phyloP scores from a whole-genome alignment of 2,329 filamentous ascomycete species.

The Pezizomycotina sp. region DNA sequence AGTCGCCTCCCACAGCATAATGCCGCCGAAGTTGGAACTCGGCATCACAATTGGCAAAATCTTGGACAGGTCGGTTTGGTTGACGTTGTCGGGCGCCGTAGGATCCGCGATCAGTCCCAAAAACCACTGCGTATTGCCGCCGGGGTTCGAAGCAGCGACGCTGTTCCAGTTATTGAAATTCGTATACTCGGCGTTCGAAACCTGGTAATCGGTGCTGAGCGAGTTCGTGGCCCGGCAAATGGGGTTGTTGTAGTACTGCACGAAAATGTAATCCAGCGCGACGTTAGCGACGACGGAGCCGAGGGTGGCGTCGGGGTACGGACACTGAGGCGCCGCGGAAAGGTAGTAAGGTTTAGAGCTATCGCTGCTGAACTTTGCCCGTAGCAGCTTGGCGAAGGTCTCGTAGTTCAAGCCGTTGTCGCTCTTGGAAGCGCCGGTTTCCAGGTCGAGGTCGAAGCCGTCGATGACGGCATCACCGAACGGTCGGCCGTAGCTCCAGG shows the following conservation, averaged over 20 bases:
- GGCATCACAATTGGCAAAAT: slow-evolving; percentile 7
- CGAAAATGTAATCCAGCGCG: slow-evolving; percentile 30
- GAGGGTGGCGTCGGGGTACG: slow-evolving; percentile 14
- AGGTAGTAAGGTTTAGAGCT: slow-evolving; percentile 27
- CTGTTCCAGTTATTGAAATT: slow-evolving; percentile 15
- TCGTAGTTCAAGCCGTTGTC: slow-evolving; percentile 5
- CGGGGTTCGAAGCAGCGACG: slow-evolving; percentile 5
- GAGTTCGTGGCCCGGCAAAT: slow-evolving; percentile 22
- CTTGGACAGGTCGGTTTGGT: slow-evolving; percentile 3
- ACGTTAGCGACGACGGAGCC: slow-evolving; percentile 1
- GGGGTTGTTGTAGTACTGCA: slow-evolving; percentile 34
- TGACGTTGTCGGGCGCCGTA: slow-evolving; percentile 7
- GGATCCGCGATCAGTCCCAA: slow-evolving; percentile 8
- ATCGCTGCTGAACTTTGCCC: slow-evolving; percentile 26
- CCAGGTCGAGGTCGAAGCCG: slow-evolving; percentile 33
- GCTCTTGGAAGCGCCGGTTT: slow-evolving; percentile 17
- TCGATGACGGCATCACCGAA: slow-evolving; percentile 37
- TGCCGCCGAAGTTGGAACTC: slow-evolving; percentile 11
- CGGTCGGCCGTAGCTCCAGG: slow-evolving; percentile 29
- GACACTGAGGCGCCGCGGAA: slow-evolving; percentile 25
- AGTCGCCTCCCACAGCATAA: slow-evolving; percentile 17
- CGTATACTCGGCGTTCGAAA: background rate
- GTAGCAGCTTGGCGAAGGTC: slow-evolving; percentile 18
- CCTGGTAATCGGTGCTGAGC: background rate
- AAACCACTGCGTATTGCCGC: slow-evolving; percentile 4